phyloP scores from a whole-genome alignment of 2,329 filamentous ascomycete genomes.

The Beauveria scarabaeidicola region DNA sequence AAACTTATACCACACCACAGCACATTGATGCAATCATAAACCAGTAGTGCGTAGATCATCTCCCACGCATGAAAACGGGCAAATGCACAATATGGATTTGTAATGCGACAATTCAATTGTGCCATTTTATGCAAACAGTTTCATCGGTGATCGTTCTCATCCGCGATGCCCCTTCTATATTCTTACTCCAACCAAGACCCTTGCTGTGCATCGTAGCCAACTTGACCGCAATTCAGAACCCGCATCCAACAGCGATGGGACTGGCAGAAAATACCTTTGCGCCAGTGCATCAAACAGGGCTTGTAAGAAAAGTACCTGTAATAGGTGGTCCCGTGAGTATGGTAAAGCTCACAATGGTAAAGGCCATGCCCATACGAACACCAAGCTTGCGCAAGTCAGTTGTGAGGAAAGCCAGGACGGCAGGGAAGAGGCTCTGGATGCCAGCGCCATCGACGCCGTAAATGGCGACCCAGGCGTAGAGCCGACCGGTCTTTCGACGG shows the following conservation, averaged over 20 bases:
- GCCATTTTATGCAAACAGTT: not conserved
- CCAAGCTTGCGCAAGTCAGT: slow-evolving; percentile 43
- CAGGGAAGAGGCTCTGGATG: slow-evolving; percentile 58
- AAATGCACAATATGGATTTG: not conserved
- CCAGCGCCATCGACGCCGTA: slow-evolving; percentile 55
- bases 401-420: slow-evolving; percentile 45
- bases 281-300: slow-evolving; percentile 33
- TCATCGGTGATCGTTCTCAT: not conserved
- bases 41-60: not conserved
- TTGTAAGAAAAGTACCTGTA: slow-evolving; percentile 39
- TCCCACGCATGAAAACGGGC: not conserved
- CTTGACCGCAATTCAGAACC: slow-evolving; percentile 31
- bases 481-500: slow-evolving; percentile 36
- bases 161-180: slow-evolving; percentile 19
- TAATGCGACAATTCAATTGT: not conserved
- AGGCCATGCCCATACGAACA: slow-evolving; percentile 49
- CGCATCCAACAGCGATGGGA: slow-evolving; percentile 31
- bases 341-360: slow-evolving; percentile 46
- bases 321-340: slow-evolving; percentile 45
- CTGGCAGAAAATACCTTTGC: slow-evolving; percentile 41
- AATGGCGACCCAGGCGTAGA: slow-evolving; percentile 54
- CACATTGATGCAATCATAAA: not conserved
- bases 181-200: slow-evolving; percentile 31
- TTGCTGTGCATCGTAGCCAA: slow-evolving; percentile 29
- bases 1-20: not conserved